Conservation (phyloP, 1,284 basidiomycete genomes). For the Trichosporon ovoides region DNA sequence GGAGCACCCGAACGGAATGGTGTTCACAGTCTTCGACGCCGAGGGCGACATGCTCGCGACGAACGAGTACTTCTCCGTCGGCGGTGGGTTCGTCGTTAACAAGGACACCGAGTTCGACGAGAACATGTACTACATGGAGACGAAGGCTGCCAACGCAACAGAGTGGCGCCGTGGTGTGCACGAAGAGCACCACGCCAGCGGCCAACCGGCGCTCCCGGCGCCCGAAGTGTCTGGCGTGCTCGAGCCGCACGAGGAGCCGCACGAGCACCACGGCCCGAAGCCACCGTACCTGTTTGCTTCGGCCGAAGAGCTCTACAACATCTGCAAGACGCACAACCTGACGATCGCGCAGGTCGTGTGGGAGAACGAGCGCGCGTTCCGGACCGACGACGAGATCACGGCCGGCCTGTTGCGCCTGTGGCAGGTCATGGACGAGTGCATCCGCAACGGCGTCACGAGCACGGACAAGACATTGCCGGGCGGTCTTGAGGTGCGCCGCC, state of each 20-base stretch:
- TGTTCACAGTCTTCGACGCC: conserved; percentile 77
- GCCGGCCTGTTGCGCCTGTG: conserved; percentile 65
- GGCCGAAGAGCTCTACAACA: conserved; percentile 26
- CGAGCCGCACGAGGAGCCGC: background rate
- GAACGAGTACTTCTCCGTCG: conserved; percentile 86
- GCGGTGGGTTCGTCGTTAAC: conserved; percentile 72
- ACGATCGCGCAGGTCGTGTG: conserved; percentile 92
- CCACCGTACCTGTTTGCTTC: conserved; percentile 57
- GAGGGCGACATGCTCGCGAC: conserved; percentile 83
- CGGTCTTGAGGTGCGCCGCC: conserved; percentile 66
- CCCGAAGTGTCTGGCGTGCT: background rate
- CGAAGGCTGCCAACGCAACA: conserved; percentile 74
- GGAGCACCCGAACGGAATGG: conserved; percentile 74
- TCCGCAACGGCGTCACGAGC: conserved; percentile 76
- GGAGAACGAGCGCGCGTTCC: conserved; percentile 83
- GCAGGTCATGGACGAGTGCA: conserved; percentile 90
- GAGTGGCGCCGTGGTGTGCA: conserved; percentile 67
- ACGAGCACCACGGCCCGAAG: background rate
- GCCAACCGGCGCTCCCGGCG: background rate
- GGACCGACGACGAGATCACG: conserved; percentile 69
- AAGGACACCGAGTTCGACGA: conserved; percentile 72
- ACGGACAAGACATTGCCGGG: conserved; percentile 75
- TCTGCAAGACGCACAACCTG: conserved; percentile 55
- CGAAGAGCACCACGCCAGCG: background rate
- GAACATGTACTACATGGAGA: conserved; percentile 93